These are phyloP conservation scores for Phialemoniopsis sp. DNA, from an alignment of 2,329 filamentous ascomycete genomes.

Conservation along the genomic window DNA sequence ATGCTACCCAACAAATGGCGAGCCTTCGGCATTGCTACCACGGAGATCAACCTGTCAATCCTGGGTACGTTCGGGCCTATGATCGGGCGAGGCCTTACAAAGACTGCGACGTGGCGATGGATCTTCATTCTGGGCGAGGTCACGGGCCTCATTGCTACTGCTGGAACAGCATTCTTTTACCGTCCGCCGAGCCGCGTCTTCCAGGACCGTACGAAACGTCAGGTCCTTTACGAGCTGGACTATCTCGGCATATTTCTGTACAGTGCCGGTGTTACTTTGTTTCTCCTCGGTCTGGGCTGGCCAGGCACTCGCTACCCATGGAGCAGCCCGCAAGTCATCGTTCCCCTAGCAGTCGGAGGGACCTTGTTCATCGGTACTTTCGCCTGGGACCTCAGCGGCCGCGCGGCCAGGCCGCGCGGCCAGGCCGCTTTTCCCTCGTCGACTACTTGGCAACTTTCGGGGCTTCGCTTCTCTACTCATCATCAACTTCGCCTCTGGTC, in stretches of 20 bases:
- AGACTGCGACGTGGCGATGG: conserved; percentile 23
- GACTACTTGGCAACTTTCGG: conserved; percentile 20
- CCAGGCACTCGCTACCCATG: conserved; percentile 9
- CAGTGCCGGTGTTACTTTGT: conserved; percentile 11
- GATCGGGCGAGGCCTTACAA: too few relatives aligned
- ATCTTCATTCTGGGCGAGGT: conserved; percentile 19
- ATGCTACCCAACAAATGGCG: conserved; percentile 28
- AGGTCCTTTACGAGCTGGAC: conserved; percentile 22
- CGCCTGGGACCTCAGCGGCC: conserved; percentile 16
- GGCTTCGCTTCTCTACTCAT: conserved; percentile 22
- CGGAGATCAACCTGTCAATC: too few relatives aligned
- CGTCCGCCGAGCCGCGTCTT: conserved; percentile 17
- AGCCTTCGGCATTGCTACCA: too few relatives aligned
- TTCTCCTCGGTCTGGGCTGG: conserved; percentile 16
- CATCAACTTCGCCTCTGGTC: conserved; percentile 23
- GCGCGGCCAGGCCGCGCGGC: too few relatives aligned
- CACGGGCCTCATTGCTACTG: conserved; percentile 15
- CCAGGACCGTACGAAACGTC: conserved; percentile 20
- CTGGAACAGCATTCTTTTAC: conserved; percentile 18
- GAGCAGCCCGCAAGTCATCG: conserved; percentile 8
- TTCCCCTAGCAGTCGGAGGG: conserved; percentile 13
- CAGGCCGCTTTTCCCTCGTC: conserved; percentile 17
- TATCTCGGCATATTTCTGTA: conserved; percentile 19
- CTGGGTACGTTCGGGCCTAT: too few relatives aligned
- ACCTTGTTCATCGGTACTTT: conserved; percentile 11